Evolutionary conservation across 306 rosid genomes (phyloP), one percentile per base, ranked within the genome.

Genomic region (Cucumis cinereus): DNA sequence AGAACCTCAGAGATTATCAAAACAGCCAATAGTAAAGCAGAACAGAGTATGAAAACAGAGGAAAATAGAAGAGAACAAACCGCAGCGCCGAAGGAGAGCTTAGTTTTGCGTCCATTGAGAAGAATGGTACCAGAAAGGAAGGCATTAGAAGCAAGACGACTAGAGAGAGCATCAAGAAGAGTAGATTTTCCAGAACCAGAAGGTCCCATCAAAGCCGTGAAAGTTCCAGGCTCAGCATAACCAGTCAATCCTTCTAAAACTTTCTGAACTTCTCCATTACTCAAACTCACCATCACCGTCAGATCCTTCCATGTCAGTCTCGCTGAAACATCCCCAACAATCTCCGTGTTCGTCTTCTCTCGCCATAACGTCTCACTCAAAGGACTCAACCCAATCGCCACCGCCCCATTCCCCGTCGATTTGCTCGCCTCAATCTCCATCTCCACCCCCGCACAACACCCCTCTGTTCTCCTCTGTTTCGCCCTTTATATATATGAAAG

Each of bases 171-270:
- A 62, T 95, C 99, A 38, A 95, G 99, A 17, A 95, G 85, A 1
- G 99, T 92, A 0, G 98, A 94, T 82, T 94, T 94, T 4, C 99
- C 99, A 0, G 99, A 94, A 23, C 99, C 99, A 23, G 99, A 95
- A 7, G 99, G 99, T 0, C 99, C 99, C 99, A 95, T 95, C 58
- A 95, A 82, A 75, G 97, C 96, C 8, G 99, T 95, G 81, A 95
- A 82, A 54, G 84, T 82, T 12, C 99, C 99, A 16, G 99, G 99
- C 77, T 92, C 99, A 35, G 99, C 99, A 80, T 89, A 95, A 5
- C 98, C 99, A 74, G 88, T 88, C 11, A 92, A 80, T 17, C 92
- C 93, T 4, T 95, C 97, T 36, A 95, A 74, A 47, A 95, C 98
- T n/a, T 89, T 92, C 81, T 90, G 98, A 0, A 86, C 87, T 71